Conservation (phyloP, 306 rosid genomes). For the Dalbergia cochinchinensis region DNA sequence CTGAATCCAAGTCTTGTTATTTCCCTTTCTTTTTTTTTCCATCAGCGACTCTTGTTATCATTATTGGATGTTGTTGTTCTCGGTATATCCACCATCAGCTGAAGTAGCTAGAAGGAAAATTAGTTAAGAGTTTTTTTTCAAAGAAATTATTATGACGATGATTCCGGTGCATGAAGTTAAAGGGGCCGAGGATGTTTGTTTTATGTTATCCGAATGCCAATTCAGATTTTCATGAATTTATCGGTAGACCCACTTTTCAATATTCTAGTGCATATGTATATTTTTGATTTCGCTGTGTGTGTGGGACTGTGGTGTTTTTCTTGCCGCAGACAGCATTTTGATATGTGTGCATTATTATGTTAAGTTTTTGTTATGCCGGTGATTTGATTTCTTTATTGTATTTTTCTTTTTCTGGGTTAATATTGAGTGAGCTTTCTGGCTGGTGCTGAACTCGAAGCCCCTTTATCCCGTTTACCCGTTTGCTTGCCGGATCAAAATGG, state of each 20-base stretch:
- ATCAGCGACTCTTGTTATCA: slow-evolving; percentile 30
- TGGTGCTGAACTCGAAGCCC: slow-evolving; percentile 80
- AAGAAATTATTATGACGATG: slow-evolving; percentile 39
- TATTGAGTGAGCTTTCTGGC: slow-evolving; percentile 62
- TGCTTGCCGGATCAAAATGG: slow-evolving; percentile 73
- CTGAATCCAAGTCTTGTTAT: slow-evolving; percentile 15
- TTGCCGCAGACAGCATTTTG: slow-evolving; percentile 47
- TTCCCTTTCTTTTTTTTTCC: not conserved
- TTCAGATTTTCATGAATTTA: slow-evolving; percentile 53
- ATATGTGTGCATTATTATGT: slow-evolving; percentile 48
- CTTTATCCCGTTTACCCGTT: slow-evolving; percentile 81
- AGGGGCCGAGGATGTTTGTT: slow-evolving; percentile 47
- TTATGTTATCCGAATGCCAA: slow-evolving; percentile 54
- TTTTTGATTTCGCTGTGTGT: slow-evolving; percentile 11
- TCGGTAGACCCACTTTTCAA: slow-evolving; percentile 42
- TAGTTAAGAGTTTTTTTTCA: slow-evolving; percentile 11
- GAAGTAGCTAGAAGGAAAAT: slow-evolving; percentile 47
- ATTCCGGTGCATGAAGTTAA: slow-evolving; percentile 50
- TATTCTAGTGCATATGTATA: slow-evolving; percentile 33
- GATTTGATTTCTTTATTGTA: slow-evolving; percentile 48
- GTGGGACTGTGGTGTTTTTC: slow-evolving; percentile 38
- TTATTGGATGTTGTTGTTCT: slow-evolving; percentile 38
- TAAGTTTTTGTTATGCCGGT: slow-evolving; percentile 44
- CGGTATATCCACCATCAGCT: slow-evolving; percentile 47
- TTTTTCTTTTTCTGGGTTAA: slow-evolving; percentile 57